These are phyloP conservation scores for Pinus tabuliformis DNA, from an alignment of 75 land plant genomes.

Conservation along the genomic window DNA sequence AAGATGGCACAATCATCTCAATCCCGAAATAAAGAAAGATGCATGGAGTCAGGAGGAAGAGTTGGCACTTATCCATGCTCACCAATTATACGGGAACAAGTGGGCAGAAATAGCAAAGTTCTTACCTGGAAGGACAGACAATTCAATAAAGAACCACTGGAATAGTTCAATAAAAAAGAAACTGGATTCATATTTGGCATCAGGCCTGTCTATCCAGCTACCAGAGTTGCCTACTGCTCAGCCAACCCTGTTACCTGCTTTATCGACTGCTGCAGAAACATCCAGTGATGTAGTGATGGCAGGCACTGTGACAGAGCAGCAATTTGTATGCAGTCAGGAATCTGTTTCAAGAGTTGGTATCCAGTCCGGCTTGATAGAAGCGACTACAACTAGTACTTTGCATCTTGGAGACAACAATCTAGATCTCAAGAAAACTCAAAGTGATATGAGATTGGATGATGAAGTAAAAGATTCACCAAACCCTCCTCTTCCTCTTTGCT, in stretches of 20 bases:
- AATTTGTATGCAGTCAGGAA: conserved; percentile 7
- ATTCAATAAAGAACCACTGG: conserved; percentile 95
- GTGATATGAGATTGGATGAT: background rate
- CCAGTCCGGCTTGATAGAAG: background rate
- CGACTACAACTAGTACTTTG: background rate
- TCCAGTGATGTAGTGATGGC: conserved; percentile 6
- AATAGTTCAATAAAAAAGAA: conserved; percentile 93
- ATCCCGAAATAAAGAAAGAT: conserved; percentile 65
- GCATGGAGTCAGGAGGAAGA: conserved; percentile 78
- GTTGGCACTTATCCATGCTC: conserved; percentile 42
- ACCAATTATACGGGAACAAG: conserved; percentile 57
- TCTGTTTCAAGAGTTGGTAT: conserved; percentile 10
- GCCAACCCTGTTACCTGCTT: background rate
- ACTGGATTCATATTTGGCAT: conserved; percentile 46
- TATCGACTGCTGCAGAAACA: conserved; percentile 5
- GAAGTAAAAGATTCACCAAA: background rate
- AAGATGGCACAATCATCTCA: conserved; percentile 79
- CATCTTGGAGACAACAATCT: background rate
- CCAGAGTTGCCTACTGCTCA: conserved; percentile 5
- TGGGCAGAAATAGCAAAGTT: conserved; percentile 73
- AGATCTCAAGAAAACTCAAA: background rate
- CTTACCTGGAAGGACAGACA: conserved; percentile 87
- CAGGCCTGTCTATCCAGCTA: conserved; percentile 14
- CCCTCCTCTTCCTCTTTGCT: too few species aligned
- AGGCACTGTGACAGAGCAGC: conserved; percentile 4